A percentile compares a stretch with the other conserved stretches of the same genome.
Conservation (phyloP, 345 rosid species). For the Stellera chamaejasme region DNA sequence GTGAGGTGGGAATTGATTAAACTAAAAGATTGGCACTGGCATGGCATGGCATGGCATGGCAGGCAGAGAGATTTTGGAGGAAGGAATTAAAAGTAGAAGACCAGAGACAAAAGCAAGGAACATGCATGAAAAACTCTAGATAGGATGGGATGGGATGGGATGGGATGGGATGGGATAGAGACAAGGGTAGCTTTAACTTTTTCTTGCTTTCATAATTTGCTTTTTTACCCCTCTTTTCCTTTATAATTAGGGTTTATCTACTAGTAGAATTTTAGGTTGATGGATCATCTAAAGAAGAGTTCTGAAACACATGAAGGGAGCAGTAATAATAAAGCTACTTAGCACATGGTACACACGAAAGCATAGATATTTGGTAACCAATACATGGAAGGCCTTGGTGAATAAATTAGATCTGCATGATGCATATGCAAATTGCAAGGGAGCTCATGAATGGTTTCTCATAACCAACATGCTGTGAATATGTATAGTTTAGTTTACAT, state of each 20-base stretch:
- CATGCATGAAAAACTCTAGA: constrained; percentile 8
- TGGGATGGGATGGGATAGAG: constrained; percentile 18
- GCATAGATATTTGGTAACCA: neutral
- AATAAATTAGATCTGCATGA: too few relatives aligned
- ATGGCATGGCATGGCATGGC: constrained; percentile 8
- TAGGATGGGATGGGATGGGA: constrained; percentile 10
- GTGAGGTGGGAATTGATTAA: constrained; percentile 28
- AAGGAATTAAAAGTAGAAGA: constrained; percentile 29
- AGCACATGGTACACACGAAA: constrained; percentile 20
- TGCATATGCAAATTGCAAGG: too few relatives aligned
- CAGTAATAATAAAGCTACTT: constrained; percentile 14
- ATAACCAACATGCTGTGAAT: too few relatives aligned
- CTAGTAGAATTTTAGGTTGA: constrained; percentile 13
- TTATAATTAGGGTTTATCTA: constrained; percentile 19
- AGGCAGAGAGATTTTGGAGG: constrained; percentile 8
- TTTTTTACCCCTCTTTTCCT: constrained; percentile 4
- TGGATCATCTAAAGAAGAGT: constrained; percentile 24
- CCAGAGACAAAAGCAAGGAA: constrained; percentile 43
- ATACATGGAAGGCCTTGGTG: too few relatives aligned
- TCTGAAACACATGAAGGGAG: constrained; percentile 16
- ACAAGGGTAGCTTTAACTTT: constrained; percentile 33
- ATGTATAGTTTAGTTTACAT: too few relatives aligned
- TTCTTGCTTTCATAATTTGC: constrained; percentile 23
- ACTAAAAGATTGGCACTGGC: constrained; percentile 15
- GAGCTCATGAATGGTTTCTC: too few relatives aligned